Conservation (phyloP, 83 land plant genomes). For the Picea engelmannii region DNA sequence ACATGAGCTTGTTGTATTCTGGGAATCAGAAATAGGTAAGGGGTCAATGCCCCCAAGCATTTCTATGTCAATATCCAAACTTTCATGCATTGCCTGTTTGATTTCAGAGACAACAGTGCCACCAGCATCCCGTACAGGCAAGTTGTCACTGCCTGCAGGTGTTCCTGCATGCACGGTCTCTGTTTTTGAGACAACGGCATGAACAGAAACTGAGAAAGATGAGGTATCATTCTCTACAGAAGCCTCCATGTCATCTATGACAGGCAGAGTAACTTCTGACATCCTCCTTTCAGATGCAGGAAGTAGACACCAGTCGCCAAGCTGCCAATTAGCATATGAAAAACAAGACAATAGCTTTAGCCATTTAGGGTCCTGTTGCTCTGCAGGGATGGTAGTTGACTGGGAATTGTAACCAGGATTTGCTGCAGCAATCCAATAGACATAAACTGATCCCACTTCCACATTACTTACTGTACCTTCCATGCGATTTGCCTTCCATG, state of each 20-base stretch:
- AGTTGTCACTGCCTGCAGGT: conserved; percentile 3
- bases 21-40: conserved; percentile 21
- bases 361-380: conserved; percentile 77
- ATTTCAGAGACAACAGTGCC: background rate
- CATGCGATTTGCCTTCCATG: conserved; percentile 82
- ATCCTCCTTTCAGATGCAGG: conserved; percentile 18
- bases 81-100: no score
- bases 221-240: conserved; percentile 12
- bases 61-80: no score
- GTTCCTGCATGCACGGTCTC: conserved; percentile 1
- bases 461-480: conserved; percentile 89
- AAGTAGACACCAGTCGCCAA: conserved; percentile 81
- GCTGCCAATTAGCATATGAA: conserved; percentile 84
- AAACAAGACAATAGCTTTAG: conserved; percentile 69
- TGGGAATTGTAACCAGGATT: conserved; percentile 47
- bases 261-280: background rate
- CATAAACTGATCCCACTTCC: conserved; percentile 65
- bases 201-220: no score
- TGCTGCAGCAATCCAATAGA: conserved; percentile 89
- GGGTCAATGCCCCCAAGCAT: conserved; percentile 12
- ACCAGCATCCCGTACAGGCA: conserved; percentile 4
- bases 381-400: conserved; percentile 63
- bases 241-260: conserved; percentile 8
- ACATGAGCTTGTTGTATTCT: conserved; percentile 28
- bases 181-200: no score